These are phyloP conservation scores for Cercospora zeae-maydis DNA, from an alignment of 2,329 filamentous ascomycete genomes.

Conservation along the genomic window DNA sequence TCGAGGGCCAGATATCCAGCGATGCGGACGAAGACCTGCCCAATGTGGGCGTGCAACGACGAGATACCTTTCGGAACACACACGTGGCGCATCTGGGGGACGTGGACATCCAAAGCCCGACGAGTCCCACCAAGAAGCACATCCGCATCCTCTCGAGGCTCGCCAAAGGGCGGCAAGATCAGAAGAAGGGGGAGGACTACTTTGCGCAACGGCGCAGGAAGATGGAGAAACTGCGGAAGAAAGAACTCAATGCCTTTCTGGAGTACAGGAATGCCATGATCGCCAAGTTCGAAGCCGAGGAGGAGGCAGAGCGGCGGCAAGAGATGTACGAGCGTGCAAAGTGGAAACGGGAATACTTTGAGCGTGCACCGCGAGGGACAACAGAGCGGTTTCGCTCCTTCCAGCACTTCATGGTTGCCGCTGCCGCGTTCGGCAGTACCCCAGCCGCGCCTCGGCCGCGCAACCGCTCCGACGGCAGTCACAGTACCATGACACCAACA, in stretches of 20 bases:
- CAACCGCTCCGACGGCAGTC: slow-evolving; percentile 26
- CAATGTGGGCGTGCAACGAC: slow-evolving; percentile 24
- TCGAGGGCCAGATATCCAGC: slow-evolving; percentile 34
- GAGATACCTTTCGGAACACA: slow-evolving; percentile 26
- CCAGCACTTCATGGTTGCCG: slow-evolving; percentile 30
- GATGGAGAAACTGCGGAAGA: slow-evolving; percentile 32
- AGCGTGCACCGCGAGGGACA: slow-evolving; percentile 31
- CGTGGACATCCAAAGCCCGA: slow-evolving; percentile 11
- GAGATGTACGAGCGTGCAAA: slow-evolving; percentile 32
- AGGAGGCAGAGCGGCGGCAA: slow-evolving; percentile 27
- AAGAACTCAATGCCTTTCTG: slow-evolving; percentile 32
- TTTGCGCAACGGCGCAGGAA: slow-evolving; percentile 31
- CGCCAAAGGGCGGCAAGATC: slow-evolving; percentile 15
- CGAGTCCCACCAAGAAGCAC: slow-evolving; percentile 23
- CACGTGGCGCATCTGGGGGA: slow-evolving; percentile 19
- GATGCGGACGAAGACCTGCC: slow-evolving; percentile 36
- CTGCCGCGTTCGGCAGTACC: slow-evolving; percentile 28
- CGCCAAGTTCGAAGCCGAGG: slow-evolving; percentile 33
- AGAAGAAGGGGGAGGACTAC: slow-evolving; percentile 25
- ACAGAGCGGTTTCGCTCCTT: slow-evolving; percentile 33
- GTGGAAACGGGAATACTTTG: slow-evolving; percentile 35
- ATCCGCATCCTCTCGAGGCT: slow-evolving; percentile 13
- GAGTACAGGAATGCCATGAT: slow-evolving; percentile 34
- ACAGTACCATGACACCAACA: slow-evolving; percentile 25
- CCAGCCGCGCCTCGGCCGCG: slow-evolving; percentile 19